Conservation (phyloP, 2,329 filamentous ascomycete genomes). For the Graphiopsis chlorocephala region DNA sequence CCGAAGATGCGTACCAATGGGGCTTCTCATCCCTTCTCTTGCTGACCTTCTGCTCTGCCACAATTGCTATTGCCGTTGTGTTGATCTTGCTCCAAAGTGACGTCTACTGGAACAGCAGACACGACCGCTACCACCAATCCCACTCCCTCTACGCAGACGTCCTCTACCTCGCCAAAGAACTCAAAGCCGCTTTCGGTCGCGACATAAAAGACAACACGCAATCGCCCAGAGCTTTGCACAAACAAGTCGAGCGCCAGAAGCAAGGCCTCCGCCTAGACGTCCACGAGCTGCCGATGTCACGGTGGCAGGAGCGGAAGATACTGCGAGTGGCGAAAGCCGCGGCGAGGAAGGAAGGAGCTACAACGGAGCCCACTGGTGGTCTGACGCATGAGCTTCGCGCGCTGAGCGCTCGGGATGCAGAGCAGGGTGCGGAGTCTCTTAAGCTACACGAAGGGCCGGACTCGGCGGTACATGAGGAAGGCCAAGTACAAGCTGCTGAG, state of each 20-base stretch:
- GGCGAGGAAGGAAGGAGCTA: too few relatives aligned
- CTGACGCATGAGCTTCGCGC: too few relatives aligned
- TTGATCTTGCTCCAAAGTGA: neutral
- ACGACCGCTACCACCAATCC: neutral
- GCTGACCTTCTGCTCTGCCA: slow-evolving; percentile 1
- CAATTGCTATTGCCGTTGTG: neutral
- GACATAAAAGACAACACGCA: neutral
- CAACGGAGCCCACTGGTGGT: too few relatives aligned
- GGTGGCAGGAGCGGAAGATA: neutral
- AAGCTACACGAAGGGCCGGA: too few relatives aligned
- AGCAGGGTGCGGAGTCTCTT: too few relatives aligned
- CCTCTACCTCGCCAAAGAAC: neutral
- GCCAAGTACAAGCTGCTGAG: too few relatives aligned
- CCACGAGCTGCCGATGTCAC: neutral
- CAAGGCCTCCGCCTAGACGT: neutral
- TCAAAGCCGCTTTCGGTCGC: neutral
- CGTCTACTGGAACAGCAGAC: slow-evolving; percentile 5
- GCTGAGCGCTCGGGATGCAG: too few relatives aligned
- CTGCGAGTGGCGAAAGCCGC: neutral
- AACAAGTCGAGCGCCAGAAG: neutral
- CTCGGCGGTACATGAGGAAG: too few relatives aligned
- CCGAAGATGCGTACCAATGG: slow-evolving; percentile 1
- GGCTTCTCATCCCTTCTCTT: slow-evolving; percentile 6
- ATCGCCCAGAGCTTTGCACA: neutral
- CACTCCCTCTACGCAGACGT: neutral